Evolutionary conservation across 1,284 basidiomycete species (phyloP), one percentile per base, ranked within the genome.

Genomic region (Retiboletus flavoniger): DNA sequence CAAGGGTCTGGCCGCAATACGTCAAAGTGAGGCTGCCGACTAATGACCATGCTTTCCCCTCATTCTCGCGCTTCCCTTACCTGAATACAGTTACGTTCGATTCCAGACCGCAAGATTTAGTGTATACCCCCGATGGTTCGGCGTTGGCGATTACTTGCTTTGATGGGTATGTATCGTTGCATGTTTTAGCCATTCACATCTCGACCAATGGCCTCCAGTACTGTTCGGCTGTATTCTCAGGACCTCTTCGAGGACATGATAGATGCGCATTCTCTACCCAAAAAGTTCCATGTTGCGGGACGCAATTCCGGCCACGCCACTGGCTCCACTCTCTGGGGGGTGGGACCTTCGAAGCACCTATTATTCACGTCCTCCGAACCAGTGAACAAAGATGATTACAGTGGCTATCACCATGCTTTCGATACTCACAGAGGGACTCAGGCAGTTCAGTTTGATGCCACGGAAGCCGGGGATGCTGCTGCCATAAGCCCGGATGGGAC

Each of bases 361-460:
- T 60, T 89, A 9, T 87, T 84, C 62, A 79, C 81, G 0, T 86
- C 83, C 1, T 81, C 84, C 0, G 85, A 85, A 57, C 74, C 81
- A 28, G 31, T 51, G 52, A n/a, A 63, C 54, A 10, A 47, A 56
- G 32, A 39, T 1, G 57, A 59, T 21, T 58, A 64, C 11, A 61
- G 47, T 3, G 84, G 84, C 0, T 72, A 66, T 41, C 85, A 89
- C 55, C 75, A 72, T 34, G 78, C 72, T 5, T 81, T 82, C 53
- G 82, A 87, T 61, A 58, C 74, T 3, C 56, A 56, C 14, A 66
- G 36, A 28, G 56, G 61, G 13, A 63, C 53, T 36, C 34, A 56
- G 3, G 55, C 68, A 0, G 73, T 75, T 54, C 57, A 67, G 13
- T 76, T 85, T 44, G 73, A 78, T 51, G 74, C 75, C 2, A 55